Base-by-base conservation (phyloP, 768 basidiomycete genomes). In the Amanita molliuscula region DNA sequence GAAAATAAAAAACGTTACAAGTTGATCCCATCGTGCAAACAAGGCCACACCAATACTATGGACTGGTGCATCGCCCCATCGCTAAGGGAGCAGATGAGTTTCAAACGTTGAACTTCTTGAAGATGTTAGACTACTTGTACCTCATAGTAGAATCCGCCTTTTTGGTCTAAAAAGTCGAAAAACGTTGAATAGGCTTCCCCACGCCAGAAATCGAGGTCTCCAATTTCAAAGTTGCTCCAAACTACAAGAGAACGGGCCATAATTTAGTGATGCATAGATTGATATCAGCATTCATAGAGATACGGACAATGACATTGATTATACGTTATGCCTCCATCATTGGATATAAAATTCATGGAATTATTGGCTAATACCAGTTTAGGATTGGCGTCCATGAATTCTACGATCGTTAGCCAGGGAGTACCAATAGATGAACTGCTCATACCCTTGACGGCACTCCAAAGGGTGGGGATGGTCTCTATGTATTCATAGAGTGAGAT, bases 221-320 rank as follows among this genome's bases (percentile, higher is more conserved):
- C 92, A 52, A 96, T 95, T 63, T 95, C 92, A 58, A 95, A 95
- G 65, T 93, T 96, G 56, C 82, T 87, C 90, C 90, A 93, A 71
- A 89, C 88, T 89, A 48, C 6, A 25, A 26, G 18, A 15, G 59
- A 59, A 33, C 35, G 13, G 34, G 15, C 11, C 11, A 23, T 15
- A n/a, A n/a, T n/a, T n/a, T 3, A 28, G 29, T 15, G 18, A 23
- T 31, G 2, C 9, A 6, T 15, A 13, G 6, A 13, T 15, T 5
- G 6, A 13, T 31, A 4, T 13, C 5, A 10, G 49, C 26, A 37
- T n/a, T 60, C 58, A 43, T 60, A 20, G 10, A 16, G 28, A 31
- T 6, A 63, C 73, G 58, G 50, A 84, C 82, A 87, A 59, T 86
- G 84, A 59, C 86, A 90, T 50, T 77, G 72, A 61, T 86, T 89